Conservation (phyloP, 1,139 yeast genomes). For the Saccharomyces hybrid region DNA sequence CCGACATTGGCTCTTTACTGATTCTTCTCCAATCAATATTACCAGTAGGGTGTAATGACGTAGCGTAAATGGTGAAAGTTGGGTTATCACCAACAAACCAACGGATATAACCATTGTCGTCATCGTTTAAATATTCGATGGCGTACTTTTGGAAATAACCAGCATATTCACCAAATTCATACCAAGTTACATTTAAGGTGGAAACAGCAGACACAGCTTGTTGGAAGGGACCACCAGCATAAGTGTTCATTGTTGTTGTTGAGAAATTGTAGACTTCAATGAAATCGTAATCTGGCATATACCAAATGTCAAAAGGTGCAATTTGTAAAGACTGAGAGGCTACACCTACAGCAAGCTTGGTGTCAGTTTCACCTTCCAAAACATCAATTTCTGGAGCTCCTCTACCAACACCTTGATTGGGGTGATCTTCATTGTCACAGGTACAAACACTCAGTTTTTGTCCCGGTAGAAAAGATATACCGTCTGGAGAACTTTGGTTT, state of each 20-base stretch:
- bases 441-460: slow-evolving; percentile 62
- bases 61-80: slow-evolving; percentile 51
- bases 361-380: slow-evolving; percentile 60
- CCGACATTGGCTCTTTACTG: slow-evolving; percentile 77
- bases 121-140: slow-evolving; percentile 65
- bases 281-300: slow-evolving; percentile 67
- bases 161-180: slow-evolving; percentile 45
- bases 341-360: slow-evolving; percentile 44
- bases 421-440: slow-evolving; percentile 69
- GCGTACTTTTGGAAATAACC: slow-evolving; percentile 61
- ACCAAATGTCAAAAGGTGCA: slow-evolving; percentile 84
- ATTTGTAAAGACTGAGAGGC: slow-evolving; percentile 76
- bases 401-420: slow-evolving; percentile 68
- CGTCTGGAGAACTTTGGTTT: slow-evolving; percentile 74
- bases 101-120: slow-evolving; percentile 55
- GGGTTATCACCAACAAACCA: slow-evolving; percentile 75
- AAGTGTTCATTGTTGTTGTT: slow-evolving; percentile 62
- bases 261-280: slow-evolving; percentile 53
- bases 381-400: slow-evolving; percentile 88
- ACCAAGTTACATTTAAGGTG: slow-evolving; percentile 66
- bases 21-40: slow-evolving; percentile 66
- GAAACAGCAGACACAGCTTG: slow-evolving; percentile 74
- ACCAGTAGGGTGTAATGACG: slow-evolving; percentile 70
- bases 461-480: slow-evolving; percentile 69
- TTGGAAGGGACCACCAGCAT: slow-evolving; percentile 78